These are phyloP conservation scores for Phoma herbarum DNA, from an alignment of 2,329 filamentous ascomycete species.

Conservation along the genomic window DNA sequence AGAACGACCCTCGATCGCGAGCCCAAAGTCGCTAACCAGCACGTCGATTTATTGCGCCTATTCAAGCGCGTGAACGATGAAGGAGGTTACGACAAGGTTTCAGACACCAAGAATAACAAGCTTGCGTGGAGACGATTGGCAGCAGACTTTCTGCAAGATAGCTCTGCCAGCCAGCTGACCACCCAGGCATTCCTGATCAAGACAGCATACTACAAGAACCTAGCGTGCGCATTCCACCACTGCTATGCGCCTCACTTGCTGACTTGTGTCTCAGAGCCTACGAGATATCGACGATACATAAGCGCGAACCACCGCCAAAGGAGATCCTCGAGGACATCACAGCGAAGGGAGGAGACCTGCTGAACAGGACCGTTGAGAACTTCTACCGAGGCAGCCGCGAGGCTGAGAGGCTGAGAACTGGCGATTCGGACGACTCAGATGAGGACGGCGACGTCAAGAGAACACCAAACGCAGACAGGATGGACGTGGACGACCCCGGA, in stretches of 20 bases:
- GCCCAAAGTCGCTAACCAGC: slow-evolving; percentile 79
- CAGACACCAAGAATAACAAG: slow-evolving; percentile 73
- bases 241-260: slow-evolving; percentile 20
- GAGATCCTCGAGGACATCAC: slow-evolving; percentile 84
- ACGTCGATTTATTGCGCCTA: slow-evolving; percentile 79
- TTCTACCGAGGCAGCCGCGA: slow-evolving; percentile 64
- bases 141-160: slow-evolving; percentile 76
- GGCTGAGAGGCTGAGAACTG: slow-evolving; percentile 58
- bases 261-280: slow-evolving; percentile 65
- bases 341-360: slow-evolving; percentile 81
- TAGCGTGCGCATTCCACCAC: slow-evolving; percentile 62
- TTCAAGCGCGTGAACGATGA: slow-evolving; percentile 79
- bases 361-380: slow-evolving; percentile 81
- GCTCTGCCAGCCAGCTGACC: slow-evolving; percentile 70
- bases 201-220: slow-evolving; percentile 87
- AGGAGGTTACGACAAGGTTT: slow-evolving; percentile 85
- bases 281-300: slow-evolving; percentile 80
- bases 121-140: slow-evolving; percentile 85
- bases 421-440: slow-evolving; percentile 59
- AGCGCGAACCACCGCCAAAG: slow-evolving; percentile 82
- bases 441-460: slow-evolving; percentile 53
- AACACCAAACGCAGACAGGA: slow-evolving; percentile 62
- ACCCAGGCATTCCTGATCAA: slow-evolving; percentile 89
- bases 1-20: slow-evolving; percentile 79
- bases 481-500: slow-evolving; percentile 60